Evolutionary conservation across 2,329 filamentous ascomycete genomes (phyloP).

Genomic region (Periconia macrospinosa): DNA sequence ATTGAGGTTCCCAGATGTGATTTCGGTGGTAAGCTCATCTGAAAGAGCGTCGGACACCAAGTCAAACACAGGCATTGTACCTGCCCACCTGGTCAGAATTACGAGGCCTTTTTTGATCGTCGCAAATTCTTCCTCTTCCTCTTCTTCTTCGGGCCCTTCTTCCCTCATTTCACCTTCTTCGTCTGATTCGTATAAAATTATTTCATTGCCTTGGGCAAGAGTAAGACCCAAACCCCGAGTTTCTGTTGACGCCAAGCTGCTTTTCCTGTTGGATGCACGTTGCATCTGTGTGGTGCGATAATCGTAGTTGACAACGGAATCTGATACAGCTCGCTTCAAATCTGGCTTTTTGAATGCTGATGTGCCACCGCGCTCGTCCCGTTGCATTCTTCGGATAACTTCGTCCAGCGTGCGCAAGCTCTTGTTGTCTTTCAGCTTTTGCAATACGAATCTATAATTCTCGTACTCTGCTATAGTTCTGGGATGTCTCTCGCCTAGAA

Average conservation of each 20-base stretch:
- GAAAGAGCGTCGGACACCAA: background rate
- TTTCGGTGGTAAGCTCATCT: background rate
- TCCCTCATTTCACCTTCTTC: background rate
- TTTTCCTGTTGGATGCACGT: background rate
- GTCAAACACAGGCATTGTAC: constrained; percentile 7
- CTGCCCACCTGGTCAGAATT: constrained; percentile 4
- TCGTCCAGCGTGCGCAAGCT: constrained; percentile 3
- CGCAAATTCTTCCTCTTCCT: constrained; percentile 5
- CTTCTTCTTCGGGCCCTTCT: background rate
- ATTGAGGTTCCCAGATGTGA: background rate
- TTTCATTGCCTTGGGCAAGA: background rate
- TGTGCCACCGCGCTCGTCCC: background rate
- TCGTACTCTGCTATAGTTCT: constrained; percentile 9
- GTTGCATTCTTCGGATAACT: constrained; percentile 3
- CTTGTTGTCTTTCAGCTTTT: constrained; percentile 4
- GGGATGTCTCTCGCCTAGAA: constrained; percentile 8
- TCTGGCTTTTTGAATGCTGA: background rate
- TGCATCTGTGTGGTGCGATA: constrained; percentile 1
- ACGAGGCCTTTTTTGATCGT: constrained; percentile 6
- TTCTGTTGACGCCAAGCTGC: background rate
- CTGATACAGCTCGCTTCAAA: constrained; percentile 2
- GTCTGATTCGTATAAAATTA: background rate
- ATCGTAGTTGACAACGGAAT: constrained; percentile 8
- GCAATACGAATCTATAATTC: constrained; percentile 1
- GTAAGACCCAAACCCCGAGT: constrained; percentile 3